phyloP scores from a whole-genome alignment of 306 rosid species.

The Heteromeles arbutifolia region DNA sequence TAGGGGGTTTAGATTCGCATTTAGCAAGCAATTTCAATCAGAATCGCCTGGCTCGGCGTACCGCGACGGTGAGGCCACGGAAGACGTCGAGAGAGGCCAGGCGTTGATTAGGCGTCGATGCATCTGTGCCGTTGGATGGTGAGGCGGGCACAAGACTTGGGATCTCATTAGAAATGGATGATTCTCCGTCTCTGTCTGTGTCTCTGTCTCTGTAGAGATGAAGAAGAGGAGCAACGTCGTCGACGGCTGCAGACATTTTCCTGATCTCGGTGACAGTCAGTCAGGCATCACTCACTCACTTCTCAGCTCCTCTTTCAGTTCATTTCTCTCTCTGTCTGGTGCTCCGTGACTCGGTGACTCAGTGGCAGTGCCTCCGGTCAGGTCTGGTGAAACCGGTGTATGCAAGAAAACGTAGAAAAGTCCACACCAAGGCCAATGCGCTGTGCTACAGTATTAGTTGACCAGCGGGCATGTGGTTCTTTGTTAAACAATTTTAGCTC shows the following conservation, averaged over 20 bases:
- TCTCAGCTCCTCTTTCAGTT: neutral
- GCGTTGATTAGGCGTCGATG: slow-evolving; percentile 40
- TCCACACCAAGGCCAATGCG: too few species aligned
- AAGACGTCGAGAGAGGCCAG: slow-evolving; percentile 73
- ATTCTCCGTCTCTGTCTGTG: neutral
- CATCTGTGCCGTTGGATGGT: slow-evolving; percentile 19
- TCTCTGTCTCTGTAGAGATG: neutral
- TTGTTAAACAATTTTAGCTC: too few species aligned
- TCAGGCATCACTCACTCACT: neutral
- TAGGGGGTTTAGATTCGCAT: too few species aligned
- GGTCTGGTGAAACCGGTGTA: too few species aligned
- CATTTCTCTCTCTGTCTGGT: too few species aligned
- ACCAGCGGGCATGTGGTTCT: too few species aligned
- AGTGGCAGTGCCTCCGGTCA: too few species aligned
- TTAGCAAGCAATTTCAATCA: neutral
- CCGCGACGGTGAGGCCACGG: slow-evolving; percentile 78
- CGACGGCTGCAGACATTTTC: slow-evolving; percentile 33
- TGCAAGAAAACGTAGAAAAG: too few species aligned
- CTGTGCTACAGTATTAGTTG: too few species aligned
- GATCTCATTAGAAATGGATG: slow-evolving; percentile 1
- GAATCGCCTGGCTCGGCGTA: slow-evolving; percentile 3
- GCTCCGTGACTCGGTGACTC: too few species aligned
- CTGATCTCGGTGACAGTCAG: neutral
- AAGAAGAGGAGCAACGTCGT: slow-evolving; percentile 21
- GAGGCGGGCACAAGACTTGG: slow-evolving; percentile 23